Evolutionary conservation across 2,329 filamentous ascomycete genomes (phyloP).

Genomic region (Ceratocystis albifundus): DNA sequence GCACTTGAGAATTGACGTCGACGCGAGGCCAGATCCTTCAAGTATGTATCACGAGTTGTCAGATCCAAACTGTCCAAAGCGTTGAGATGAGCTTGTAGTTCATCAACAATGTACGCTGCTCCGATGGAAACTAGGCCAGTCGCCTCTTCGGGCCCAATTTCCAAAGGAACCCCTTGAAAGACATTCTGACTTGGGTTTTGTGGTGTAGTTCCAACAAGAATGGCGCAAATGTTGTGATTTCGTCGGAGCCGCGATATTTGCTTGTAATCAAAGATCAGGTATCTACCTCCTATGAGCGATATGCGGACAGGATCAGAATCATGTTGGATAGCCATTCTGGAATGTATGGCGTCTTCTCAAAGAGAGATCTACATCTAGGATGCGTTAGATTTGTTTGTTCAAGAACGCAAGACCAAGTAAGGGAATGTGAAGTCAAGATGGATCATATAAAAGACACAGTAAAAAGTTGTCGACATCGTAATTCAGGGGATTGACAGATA

Average conservation of each 20-base stretch:
- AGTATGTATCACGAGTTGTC: neutral
- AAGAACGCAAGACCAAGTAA: neutral
- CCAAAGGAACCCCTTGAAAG: constrained; percentile 76
- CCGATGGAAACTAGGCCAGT: constrained; percentile 65
- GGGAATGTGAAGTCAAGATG: constrained; percentile 7
- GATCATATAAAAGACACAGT: constrained; percentile 23
- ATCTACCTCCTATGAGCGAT: constrained; percentile 66
- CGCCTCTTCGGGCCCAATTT: constrained; percentile 85
- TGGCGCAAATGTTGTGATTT: constrained; percentile 71
- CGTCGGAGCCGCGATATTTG: constrained; percentile 67
- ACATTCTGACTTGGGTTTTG: constrained; percentile 92
- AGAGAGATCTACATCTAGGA: constrained; percentile 18
- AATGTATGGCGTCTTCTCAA: neutral
- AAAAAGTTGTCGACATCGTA: constrained; percentile 33
- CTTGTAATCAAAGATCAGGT: constrained; percentile 80
- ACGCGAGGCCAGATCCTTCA: constrained; percentile 16
- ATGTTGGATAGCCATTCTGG: neutral
- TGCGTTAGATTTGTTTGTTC: constrained; percentile 12
- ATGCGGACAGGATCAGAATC: constrained; percentile 55
- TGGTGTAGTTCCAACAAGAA: constrained; percentile 75
- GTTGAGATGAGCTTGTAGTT: constrained; percentile 56
- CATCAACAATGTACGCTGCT: constrained; percentile 70
- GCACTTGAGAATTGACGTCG: constrained; percentile 16
- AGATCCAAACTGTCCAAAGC: constrained; percentile 47
- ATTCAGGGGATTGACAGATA: constrained; percentile 52